Evolutionary conservation across 192 early-diverging fungal genomes (phyloP).

Genomic region (Umbelopsis sp.): DNA sequence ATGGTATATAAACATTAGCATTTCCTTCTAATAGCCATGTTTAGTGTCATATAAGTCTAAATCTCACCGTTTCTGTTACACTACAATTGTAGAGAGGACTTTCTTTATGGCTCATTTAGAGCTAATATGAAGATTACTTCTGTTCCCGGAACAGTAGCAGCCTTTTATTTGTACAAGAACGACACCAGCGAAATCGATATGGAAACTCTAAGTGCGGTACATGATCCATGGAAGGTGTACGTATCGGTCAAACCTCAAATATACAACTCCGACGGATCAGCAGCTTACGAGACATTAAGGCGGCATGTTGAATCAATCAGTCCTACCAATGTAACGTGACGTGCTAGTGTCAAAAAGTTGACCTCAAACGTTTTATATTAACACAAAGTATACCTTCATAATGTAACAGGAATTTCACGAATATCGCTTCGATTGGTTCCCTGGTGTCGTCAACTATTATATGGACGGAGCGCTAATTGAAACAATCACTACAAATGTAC

Average conservation of each 20-base stretch:
- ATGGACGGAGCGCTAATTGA: conserved; percentile 13
- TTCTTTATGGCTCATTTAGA: conserved; percentile 39
- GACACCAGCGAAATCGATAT: conserved; percentile 38
- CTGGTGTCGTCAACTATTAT: conserved; percentile 16
- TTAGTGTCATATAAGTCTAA: neutral
- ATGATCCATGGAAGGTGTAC: conserved; percentile 25
- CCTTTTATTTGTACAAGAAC: conserved; percentile 35
- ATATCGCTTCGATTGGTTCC: conserved; percentile 41
- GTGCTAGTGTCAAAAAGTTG: too few relatives aligned
- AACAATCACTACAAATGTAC: conserved; percentile 21
- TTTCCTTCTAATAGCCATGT: neutral
- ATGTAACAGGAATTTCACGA: conserved; percentile 23
- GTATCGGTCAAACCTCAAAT: conserved; percentile 39
- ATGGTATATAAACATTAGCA: neutral
- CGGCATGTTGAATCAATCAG: neutral
- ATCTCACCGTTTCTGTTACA: neutral
- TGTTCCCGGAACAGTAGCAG: conserved; percentile 28
- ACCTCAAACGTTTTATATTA: too few relatives aligned
- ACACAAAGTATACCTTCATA: neutral
- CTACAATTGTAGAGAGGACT: conserved; percentile 18
- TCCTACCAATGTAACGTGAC: neutral
- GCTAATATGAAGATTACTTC: conserved; percentile 25
- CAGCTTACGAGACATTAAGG: conserved; percentile 19
- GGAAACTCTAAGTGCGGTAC: conserved; percentile 25
- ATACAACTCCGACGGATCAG: conserved; percentile 31